A percentile compares a stretch with the other conserved stretches of the same genome.
phyloP scores from a whole-genome alignment of 169 alveolate genomes.

The Cryptosporidium tyzzeri region DNA sequence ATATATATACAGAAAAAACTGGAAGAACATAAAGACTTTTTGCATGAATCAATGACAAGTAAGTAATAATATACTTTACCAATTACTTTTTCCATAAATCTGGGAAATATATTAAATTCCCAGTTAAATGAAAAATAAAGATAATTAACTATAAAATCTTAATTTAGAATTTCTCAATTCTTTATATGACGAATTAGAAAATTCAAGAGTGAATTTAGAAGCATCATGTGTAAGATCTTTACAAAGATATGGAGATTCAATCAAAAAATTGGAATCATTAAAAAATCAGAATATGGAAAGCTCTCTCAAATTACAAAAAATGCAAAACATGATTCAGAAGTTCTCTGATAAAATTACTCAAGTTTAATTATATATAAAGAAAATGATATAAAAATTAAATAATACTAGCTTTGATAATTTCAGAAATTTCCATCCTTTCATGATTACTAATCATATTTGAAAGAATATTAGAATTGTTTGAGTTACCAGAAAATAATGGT shows the following conservation, averaged over 20 bases:
- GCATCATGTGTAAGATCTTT: slow-evolving; percentile 56
- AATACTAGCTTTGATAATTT: slow-evolving; percentile 39
- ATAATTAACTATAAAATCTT: background rate
- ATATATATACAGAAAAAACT: slow-evolving; percentile 13
- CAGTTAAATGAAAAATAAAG: background rate
- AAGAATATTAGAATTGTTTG: slow-evolving; percentile 40
- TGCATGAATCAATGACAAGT: slow-evolving; percentile 75
- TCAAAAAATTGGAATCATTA: slow-evolving; percentile 48
- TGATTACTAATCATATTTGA: slow-evolving; percentile 33
- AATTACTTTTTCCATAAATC: background rate
- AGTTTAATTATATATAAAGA: slow-evolving; percentile 3
- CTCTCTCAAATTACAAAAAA: slow-evolving; percentile 35
- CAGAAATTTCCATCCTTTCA: slow-evolving; percentile 52
- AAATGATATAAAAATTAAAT: slow-evolving; percentile 21
- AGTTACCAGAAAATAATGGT: slow-evolving; percentile 63
- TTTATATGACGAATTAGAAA: slow-evolving; percentile 62
- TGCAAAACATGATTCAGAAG: slow-evolving; percentile 45
- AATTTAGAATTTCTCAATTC: slow-evolving; percentile 54
- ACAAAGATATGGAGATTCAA: slow-evolving; percentile 39
- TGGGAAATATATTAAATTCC: background rate
- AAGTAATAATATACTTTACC: background rate
- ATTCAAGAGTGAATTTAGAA: slow-evolving; percentile 60
- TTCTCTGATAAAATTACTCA: slow-evolving; percentile 54
- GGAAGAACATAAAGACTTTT: slow-evolving; percentile 28
- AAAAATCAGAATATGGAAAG: slow-evolving; percentile 56